These are phyloP conservation scores for Sordariomycetes sp. DNA, from an alignment of 2,329 filamentous ascomycete species.

Conservation along the genomic window DNA sequence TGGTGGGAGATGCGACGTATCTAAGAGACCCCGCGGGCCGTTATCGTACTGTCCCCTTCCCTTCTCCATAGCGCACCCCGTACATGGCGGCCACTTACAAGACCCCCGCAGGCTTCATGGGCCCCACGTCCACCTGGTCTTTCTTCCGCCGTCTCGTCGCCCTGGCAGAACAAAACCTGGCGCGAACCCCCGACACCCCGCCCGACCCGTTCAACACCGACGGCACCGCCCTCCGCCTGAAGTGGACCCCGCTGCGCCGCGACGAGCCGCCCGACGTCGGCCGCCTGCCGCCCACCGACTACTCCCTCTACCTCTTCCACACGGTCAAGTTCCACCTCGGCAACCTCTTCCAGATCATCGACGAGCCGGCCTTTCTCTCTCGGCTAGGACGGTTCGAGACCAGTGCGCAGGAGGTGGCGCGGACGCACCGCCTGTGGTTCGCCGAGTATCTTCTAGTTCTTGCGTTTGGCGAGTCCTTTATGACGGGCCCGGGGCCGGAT, in stretches of 20 bases:
- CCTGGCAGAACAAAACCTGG: not conserved
- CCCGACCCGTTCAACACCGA: conserved; percentile 6
- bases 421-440: conserved; percentile 14
- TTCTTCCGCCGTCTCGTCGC: conserved; percentile 1
- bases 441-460: conserved; percentile 19
- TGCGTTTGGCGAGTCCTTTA: conserved; percentile 20
- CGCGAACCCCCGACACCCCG: not conserved
- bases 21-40: conserved; percentile 2
- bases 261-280: not conserved
- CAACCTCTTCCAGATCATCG: conserved; percentile 1
- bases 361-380: not conserved
- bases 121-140: conserved; percentile 2
- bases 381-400: not conserved
- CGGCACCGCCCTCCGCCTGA: conserved; percentile 1
- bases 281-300: conserved; percentile 1
- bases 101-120: not conserved
- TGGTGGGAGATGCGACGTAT: not conserved
- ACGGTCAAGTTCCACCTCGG: conserved; percentile 6
- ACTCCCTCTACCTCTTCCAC: conserved; percentile 5
- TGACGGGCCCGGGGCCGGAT: conserved; percentile 14
- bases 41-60: not conserved
- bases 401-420: not conserved
- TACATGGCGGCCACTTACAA: not conserved
- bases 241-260: not conserved
- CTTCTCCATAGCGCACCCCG: too few relatives aligned